Evolutionary conservation across 2,329 filamentous ascomycete genomes (phyloP), one percentile per base, ranked within the genome.

Genomic region (Colletotrichum australisinense): DNA sequence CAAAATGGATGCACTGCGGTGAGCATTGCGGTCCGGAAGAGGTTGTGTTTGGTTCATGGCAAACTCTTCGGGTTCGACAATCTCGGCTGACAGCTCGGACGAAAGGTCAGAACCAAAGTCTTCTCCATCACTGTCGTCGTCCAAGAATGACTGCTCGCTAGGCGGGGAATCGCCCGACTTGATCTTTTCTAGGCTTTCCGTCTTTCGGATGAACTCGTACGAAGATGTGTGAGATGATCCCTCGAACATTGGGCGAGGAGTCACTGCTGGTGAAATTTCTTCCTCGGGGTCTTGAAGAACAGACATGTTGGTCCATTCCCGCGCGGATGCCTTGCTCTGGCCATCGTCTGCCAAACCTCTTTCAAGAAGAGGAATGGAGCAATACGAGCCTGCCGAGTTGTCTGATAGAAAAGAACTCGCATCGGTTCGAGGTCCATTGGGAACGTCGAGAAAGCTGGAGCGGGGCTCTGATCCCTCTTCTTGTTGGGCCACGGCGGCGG

Each of bases 341-440:
- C 81, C 86, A 74, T 90, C 87, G 55, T 90, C 88, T 0, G 86
- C 87, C 35, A 88, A 79, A 3, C 89, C 93, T 63, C 93, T 90
- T 74, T 96, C 93, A 14, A 97, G 87, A 8, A 97, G 87, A 4
- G 95, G 94, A 42, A 92, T 91, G 0, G 94, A 95, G 52, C 90
- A 92, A 79, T 95, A 95, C 0, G 94, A 96, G 63, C 92, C 91
- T 32, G 90, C 88, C 0, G 94, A 95, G 69, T 89, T 89, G 16
- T 90, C 88, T 1, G 89, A 90, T 4, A 89, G 75, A 76, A 89
- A 87, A 0, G 88, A 90, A 52, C 79, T 82, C 2, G 82, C 81
- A 26, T 83, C 84, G 2, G 83, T 84, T 5, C 73, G 63, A 9
- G 80, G 79, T 30, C 77, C 76, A 16, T 77, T 77, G 4, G 78